These are phyloP conservation scores for Podila minutissima DNA, from an alignment of 192 early-diverging fungal species.

Conservation along the genomic window DNA sequence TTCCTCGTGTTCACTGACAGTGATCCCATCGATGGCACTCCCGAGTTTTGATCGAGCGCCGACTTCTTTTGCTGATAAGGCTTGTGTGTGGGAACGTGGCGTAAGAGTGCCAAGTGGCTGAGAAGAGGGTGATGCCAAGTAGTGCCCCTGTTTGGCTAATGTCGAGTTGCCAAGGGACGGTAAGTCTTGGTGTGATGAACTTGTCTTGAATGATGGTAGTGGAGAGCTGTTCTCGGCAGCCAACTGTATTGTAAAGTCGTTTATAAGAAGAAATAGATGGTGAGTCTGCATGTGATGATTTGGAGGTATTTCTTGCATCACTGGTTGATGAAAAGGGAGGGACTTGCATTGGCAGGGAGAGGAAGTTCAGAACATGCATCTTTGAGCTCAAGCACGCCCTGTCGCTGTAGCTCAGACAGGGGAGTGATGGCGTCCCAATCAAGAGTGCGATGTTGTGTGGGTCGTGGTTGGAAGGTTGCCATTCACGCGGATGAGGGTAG, in stretches of 20 bases:
- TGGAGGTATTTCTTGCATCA: neutral
- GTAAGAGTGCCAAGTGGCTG: constrained; percentile 22
- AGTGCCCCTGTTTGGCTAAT: neutral
- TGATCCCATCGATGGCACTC: constrained; percentile 12
- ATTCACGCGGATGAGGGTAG: neutral
- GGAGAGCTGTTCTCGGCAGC: constrained; percentile 17
- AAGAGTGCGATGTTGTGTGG: constrained; percentile 38
- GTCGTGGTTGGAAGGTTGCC: constrained; percentile 13
- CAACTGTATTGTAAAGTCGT: constrained; percentile 13
- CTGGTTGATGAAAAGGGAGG: too few relatives aligned
- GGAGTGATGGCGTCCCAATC: constrained; percentile 69
- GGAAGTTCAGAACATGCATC: constrained; percentile 69
- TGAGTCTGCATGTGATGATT: too few relatives aligned
- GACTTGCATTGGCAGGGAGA: constrained; percentile 59
- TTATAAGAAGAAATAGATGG: too few relatives aligned
- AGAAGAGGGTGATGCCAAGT: constrained; percentile 21
- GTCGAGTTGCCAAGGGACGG: constrained; percentile 2
- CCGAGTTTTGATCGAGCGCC: constrained; percentile 33
- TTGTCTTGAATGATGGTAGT: constrained; percentile 7
- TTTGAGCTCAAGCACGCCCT: constrained; percentile 65
- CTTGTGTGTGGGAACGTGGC: constrained; percentile 26
- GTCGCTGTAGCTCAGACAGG: constrained; percentile 58
- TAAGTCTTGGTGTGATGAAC: constrained; percentile 3
- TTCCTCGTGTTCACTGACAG: constrained; percentile 40
- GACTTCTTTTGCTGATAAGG: constrained; percentile 14